Evolutionary conservation across 192 early-diverging fungal species (phyloP).

Genomic region (Irineochytrium annulatum): DNA sequence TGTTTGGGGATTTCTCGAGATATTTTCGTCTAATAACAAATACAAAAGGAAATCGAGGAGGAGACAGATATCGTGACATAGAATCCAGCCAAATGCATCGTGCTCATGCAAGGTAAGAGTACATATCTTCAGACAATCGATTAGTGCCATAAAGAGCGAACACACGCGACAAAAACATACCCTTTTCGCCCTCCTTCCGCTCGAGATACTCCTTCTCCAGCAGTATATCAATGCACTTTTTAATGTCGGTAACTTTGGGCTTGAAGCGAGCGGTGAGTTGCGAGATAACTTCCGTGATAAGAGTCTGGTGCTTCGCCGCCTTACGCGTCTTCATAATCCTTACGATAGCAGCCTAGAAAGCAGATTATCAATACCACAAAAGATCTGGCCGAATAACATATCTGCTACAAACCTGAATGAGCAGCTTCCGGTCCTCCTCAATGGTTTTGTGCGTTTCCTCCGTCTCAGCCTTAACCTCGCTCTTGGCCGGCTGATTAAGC

Average conservation of each 20-base stretch:
- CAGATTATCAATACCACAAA: constrained; percentile 6
- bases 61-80: no score
- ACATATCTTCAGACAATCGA: no score
- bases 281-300: constrained; percentile 85
- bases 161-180: constrained; percentile 85
- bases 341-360: constrained; percentile 87
- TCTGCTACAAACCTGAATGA: constrained; percentile 72
- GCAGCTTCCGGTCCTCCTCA: constrained; percentile 83
- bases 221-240: constrained; percentile 92
- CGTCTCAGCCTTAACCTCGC: constrained; percentile 85
- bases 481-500: constrained; percentile 77
- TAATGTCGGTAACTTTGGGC: constrained; percentile 85
- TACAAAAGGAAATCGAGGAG: no score
- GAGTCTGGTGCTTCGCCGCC: constrained; percentile 72
- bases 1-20: no score
- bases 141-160: no score
- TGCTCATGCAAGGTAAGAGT: no score
- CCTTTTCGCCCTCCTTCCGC: constrained; percentile 74
- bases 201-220: constrained; percentile 92
- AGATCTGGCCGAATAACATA: background rate
- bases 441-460: constrained; percentile 91
- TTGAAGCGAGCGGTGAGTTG: constrained; percentile 87
- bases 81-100: no score
- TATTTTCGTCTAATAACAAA: no score
- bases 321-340: constrained; percentile 99